Evolutionary conservation across 2,329 filamentous ascomycete species (phyloP), one percentile per base, ranked within the genome.

Genomic region (Albophoma yamanashiensis): DNA sequence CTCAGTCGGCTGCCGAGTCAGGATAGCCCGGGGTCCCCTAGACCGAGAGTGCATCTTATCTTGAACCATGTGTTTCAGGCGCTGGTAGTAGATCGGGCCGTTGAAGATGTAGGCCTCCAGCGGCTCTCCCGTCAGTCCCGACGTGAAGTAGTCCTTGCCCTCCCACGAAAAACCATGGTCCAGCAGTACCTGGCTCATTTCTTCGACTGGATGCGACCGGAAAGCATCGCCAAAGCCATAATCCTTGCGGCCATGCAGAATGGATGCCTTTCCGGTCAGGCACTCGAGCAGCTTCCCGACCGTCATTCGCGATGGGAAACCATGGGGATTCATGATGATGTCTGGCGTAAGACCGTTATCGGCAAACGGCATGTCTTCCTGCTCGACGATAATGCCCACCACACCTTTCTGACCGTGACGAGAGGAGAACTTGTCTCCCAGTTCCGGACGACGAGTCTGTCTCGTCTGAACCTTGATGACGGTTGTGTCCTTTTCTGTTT

Each of bases 261-360:
- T 87, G 15, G 92, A 91, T 0, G 94, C 94, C 75, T 99, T 99
- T 64, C 94, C 94, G 0, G 92, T 91, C 20, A 99, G 81, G 53
- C 96, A 89, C 72, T 99, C 94, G 57, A 99, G 84, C 80, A 99
- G 89, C 75, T 99, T 99, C 39, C 94, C 94, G 63, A 99, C 94
- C 59, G 94, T 99, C 94, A 99, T 99, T 74, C 94, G 94, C 39
- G 93, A 97, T 1, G 94, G 94, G 82, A 99, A 99, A 86, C 94
- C 94, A 77, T 99, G 94, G 0, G 95, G 94, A 79, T 99, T 99
- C 94, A 99, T 99, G 84, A 99, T 99, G 66, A 99, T 97, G 74
- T 99, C 94, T 0, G 94, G 94, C n/a, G 87, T 88, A 65, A 99
- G 85, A 2, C 94, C 95, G 58, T 82, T 79, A 74, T 99, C 94